Percentiles rank a stretch among this genome's conserved stretches.
Evolutionary conservation across 306 rosid genomes (phyloP).

Genomic region (Lithocarpus polystachyus): DNA sequence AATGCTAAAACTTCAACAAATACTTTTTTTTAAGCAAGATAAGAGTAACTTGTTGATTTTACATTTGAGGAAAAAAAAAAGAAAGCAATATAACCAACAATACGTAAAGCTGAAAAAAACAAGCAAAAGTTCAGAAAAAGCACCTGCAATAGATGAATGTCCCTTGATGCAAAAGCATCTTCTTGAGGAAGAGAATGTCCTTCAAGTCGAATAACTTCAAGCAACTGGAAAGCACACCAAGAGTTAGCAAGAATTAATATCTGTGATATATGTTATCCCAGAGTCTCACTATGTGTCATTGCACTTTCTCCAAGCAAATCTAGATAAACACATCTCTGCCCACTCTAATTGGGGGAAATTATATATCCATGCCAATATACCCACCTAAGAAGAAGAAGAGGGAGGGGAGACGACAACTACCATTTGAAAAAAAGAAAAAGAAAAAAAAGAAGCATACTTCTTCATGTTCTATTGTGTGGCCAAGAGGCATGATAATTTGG

Average conservation of each 20-base stretch:
- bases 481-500: slow-evolving; percentile 97
- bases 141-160: slow-evolving; percentile 97
- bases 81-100: not conserved
- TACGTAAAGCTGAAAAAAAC: not conserved
- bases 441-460: slow-evolving; percentile 42
- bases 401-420: not conserved
- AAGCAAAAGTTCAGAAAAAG: slow-evolving; percentile 4
- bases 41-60: not conserved
- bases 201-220: slow-evolving; percentile 92
- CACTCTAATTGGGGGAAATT: not conserved
- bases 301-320: not conserved
- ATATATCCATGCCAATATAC: not conserved
- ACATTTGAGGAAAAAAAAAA: too few species aligned
- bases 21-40: not conserved
- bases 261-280: not conserved
- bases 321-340: not conserved
- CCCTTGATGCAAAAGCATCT: slow-evolving; percentile 81
- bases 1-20: not conserved
- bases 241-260: slow-evolving; percentile 1
- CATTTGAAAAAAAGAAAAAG: not conserved
- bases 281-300: not conserved
- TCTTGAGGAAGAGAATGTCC: slow-evolving; percentile 89
- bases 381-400: not conserved
- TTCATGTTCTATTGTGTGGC: slow-evolving; percentile 92
- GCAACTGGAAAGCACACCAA: slow-evolving; percentile 51